Percentiles rank a stretch among this genome's conserved stretches.
Evolutionary conservation across 1,284 basidiomycete species (phyloP).

Genomic region (Somion occarium): DNA sequence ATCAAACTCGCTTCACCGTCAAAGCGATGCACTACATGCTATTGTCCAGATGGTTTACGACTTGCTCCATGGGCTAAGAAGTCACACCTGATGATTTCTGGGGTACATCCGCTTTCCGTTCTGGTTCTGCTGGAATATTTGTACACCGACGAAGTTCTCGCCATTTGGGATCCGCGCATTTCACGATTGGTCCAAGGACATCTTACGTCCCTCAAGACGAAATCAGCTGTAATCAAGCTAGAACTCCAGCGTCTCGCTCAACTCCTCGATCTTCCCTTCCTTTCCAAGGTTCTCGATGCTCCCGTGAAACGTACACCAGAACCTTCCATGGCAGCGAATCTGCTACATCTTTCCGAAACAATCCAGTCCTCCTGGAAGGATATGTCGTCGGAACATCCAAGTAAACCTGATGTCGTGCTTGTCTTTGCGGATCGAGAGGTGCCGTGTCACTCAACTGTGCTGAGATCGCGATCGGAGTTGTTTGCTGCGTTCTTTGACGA

Average conservation of each 20-base stretch:
- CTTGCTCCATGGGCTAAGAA: slow-evolving; percentile 4
- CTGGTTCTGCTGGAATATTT: slow-evolving; percentile 83
- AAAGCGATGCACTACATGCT: slow-evolving; percentile 17
- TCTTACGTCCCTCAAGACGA: slow-evolving; percentile 20
- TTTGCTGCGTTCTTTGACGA: slow-evolving; percentile 87
- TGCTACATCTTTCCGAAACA: slow-evolving; percentile 37
- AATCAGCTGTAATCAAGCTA: slow-evolving; percentile 48
- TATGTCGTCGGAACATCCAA: slow-evolving; percentile 15
- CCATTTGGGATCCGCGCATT: slow-evolving; percentile 84
- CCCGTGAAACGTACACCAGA: slow-evolving; percentile 44
- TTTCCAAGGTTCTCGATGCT: slow-evolving; percentile 51
- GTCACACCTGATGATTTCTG: slow-evolving; percentile 34
- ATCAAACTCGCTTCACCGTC: background rate
- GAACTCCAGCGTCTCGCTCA: slow-evolving; percentile 57
- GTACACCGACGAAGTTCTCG: slow-evolving; percentile 81
- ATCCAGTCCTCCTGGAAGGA: slow-evolving; percentile 10
- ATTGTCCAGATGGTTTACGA: slow-evolving; percentile 19
- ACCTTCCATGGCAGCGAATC: slow-evolving; percentile 44
- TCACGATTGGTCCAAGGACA: slow-evolving; percentile 15
- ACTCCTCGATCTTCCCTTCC: slow-evolving; percentile 48
- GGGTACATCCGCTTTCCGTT: slow-evolving; percentile 61
- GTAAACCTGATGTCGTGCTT: slow-evolving; percentile 71
- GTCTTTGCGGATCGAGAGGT: slow-evolving; percentile 70
- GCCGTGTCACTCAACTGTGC: slow-evolving; percentile 66
- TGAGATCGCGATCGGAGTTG: slow-evolving; percentile 82